These are phyloP conservation scores for Phytophthora citricola DNA, from an alignment of 352 stramenopile species.

Conservation along the genomic window DNA sequence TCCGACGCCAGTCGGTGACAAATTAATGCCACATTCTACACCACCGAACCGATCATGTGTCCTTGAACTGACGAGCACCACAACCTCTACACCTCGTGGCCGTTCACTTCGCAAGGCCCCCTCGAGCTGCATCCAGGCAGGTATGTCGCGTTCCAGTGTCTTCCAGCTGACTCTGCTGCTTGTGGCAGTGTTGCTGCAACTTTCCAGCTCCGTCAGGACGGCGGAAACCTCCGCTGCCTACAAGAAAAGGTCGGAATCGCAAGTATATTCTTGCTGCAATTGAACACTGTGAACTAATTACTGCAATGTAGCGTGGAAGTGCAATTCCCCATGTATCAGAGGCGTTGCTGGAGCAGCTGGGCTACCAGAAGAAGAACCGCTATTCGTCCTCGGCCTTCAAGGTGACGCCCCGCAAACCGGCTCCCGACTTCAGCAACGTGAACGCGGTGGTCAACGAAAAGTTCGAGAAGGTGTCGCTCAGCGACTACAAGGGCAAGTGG, in stretches of 20 bases:
- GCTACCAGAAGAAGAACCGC: conserved; percentile 85
- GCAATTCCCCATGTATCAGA: conserved; percentile 83
- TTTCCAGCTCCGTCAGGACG: conserved; percentile 27
- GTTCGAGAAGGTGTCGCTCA: conserved; percentile 82
- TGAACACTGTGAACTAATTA: not conserved
- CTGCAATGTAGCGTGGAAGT: conserved; percentile 58
- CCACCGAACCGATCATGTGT: conserved; percentile 10
- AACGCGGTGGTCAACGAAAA: conserved; percentile 83
- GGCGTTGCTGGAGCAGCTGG: conserved; percentile 73
- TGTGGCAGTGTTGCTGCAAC: conserved; percentile 38
- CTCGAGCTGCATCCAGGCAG: conserved; percentile 1
- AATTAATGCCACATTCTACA: not conserved
- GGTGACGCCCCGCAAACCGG: conserved; percentile 76
- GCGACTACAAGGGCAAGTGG: conserved; percentile 81
- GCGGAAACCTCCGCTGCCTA: conserved; percentile 21
- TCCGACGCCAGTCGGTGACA: not conserved
- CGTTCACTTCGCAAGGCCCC: not conserved
- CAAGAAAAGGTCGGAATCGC: conserved; percentile 57
- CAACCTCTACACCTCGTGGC: not conserved
- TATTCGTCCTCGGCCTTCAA: conserved; percentile 79
- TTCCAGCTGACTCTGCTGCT: conserved; percentile 41
- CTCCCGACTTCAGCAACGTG: conserved; percentile 74
- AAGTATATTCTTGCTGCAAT: conserved; percentile 3
- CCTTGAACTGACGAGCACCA: conserved; percentile 21
- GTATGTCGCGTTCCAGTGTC: conserved; percentile 15